Conservation (phyloP, 2,329 filamentous ascomycete species). For the Colletotrichum tropicicola region DNA sequence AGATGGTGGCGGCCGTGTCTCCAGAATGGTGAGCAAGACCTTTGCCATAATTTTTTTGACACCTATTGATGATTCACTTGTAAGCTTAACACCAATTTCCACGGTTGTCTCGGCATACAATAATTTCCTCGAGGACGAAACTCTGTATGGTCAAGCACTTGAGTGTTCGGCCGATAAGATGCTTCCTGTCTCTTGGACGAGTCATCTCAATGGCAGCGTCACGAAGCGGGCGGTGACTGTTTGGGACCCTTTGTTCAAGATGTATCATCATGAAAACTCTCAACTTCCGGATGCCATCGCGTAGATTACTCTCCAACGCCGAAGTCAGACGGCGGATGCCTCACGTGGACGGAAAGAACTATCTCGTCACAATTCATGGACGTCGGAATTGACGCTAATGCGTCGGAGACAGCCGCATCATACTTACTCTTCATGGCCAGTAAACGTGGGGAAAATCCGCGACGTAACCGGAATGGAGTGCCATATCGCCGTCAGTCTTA, state of each 20-base stretch:
- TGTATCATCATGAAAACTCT: constrained; percentile 52
- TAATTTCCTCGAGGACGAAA: constrained; percentile 53
- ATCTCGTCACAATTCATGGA: no score
- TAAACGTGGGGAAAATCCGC: no score
- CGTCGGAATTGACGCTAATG: not conserved
- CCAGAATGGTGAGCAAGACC: no score
- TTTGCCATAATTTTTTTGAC: no score
- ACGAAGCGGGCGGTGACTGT: constrained; percentile 54
- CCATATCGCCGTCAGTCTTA: not conserved
- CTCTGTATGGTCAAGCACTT: constrained; percentile 49
- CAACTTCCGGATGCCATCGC: constrained; percentile 47
- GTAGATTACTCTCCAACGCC: constrained; percentile 29
- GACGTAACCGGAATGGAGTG: constrained; percentile 1
- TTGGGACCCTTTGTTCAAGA: constrained; percentile 57
- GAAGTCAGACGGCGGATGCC: not conserved
- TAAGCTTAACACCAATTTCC: constrained; percentile 47
- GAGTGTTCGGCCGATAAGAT: constrained; percentile 53
- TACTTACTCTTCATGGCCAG: not conserved
- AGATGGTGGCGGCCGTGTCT: no score
- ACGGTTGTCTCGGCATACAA: constrained; percentile 56
- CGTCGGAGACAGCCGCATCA: no score
- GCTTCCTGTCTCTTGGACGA: constrained; percentile 34
- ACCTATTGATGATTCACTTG: not conserved
- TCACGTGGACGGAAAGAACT: not conserved
- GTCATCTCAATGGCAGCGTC: constrained; percentile 48